Evolutionary conservation across 1,284 basidiomycete species (phyloP).

Genomic region (Cryptococcus sp.): DNA sequence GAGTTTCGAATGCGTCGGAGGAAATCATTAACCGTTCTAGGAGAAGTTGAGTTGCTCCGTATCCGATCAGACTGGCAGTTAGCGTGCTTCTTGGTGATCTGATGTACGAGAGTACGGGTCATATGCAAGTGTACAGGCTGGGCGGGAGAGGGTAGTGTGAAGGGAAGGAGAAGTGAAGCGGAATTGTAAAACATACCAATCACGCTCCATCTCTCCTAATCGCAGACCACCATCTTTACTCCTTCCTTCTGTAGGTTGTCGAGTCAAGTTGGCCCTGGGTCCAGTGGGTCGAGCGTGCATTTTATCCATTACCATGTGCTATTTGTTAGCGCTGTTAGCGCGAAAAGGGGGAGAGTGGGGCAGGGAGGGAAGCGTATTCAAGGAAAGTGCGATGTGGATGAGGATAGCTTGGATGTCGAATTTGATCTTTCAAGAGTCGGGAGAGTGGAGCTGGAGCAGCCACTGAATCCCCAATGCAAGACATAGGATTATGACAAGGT

Average conservation of each 20-base stretch:
- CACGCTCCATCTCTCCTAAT: constrained; percentile 98
- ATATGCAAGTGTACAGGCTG: no score
- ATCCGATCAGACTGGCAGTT: constrained; percentile 68
- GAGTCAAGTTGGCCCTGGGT: constrained; percentile 90
- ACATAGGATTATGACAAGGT: no score
- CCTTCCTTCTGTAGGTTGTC: constrained; percentile 97
- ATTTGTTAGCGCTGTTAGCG: no score
- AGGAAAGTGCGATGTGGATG: no score
- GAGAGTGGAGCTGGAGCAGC: no score
- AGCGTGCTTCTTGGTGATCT: constrained; percentile 1
- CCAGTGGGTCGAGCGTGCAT: constrained; percentile 98
- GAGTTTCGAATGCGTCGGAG: constrained; percentile 94
- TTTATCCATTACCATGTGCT: constrained; percentile 98
- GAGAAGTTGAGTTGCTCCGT: constrained; percentile 92
- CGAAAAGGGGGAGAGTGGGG: background rate
- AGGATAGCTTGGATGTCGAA: no score
- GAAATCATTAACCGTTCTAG: constrained; percentile 98
- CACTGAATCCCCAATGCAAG: no score
- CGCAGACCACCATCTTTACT: constrained; percentile 96
- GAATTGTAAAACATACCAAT: constrained; percentile 55
- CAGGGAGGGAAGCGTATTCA: no score
- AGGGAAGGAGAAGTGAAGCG: background rate
- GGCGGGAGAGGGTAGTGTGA: background rate
- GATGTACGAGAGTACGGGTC: no score
- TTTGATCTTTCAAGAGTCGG: no score